Evolutionary conservation across 1,284 basidiomycete species (phyloP).

Genomic region (Cutaneotrichosporon sp.): DNA sequence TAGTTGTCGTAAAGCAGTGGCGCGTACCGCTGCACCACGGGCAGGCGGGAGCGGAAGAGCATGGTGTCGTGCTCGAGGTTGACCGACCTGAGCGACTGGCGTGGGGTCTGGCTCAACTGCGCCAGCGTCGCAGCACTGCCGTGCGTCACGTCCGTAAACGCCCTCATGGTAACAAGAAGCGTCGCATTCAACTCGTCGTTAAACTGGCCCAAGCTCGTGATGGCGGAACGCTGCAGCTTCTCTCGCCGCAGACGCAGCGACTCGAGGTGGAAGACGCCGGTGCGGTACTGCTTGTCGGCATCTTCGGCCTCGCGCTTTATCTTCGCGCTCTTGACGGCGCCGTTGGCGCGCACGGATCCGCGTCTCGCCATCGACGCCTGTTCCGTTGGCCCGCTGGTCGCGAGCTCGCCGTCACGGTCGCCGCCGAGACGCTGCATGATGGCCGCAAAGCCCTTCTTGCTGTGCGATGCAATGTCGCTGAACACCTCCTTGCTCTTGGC

Average conservation of each 20-base stretch:
- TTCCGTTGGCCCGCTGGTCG: neutral
- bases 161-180: constrained; percentile 61
- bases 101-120: constrained; percentile 46
- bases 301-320: constrained; percentile 87
- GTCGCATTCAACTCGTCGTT: constrained; percentile 65
- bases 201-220: constrained; percentile 76
- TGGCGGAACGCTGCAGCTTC: constrained; percentile 76
- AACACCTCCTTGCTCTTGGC: constrained; percentile 43
- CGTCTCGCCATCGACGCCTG: neutral
- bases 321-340: constrained; percentile 63
- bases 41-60: constrained; percentile 14
- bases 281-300: constrained; percentile 91
- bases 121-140: constrained; percentile 55
- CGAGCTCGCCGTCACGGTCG: constrained; percentile 29
- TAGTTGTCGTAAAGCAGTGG: constrained; percentile 45
- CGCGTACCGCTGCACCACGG: constrained; percentile 2
- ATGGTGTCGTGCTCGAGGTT: constrained; percentile 61
- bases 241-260: constrained; percentile 75
- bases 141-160: constrained; percentile 67
- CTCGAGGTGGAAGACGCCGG: constrained; percentile 87
- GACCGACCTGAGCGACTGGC: constrained; percentile 57
- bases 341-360: constrained; percentile 29
- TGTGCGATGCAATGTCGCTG: constrained; percentile 42
- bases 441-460: constrained; percentile 45
- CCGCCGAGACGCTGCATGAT: constrained; percentile 44